Percentiles rank a stretch among this genome's conserved stretches.
Conservation (phyloP, 2,329 filamentous ascomycete genomes). For the Cladosporium colombiae region DNA sequence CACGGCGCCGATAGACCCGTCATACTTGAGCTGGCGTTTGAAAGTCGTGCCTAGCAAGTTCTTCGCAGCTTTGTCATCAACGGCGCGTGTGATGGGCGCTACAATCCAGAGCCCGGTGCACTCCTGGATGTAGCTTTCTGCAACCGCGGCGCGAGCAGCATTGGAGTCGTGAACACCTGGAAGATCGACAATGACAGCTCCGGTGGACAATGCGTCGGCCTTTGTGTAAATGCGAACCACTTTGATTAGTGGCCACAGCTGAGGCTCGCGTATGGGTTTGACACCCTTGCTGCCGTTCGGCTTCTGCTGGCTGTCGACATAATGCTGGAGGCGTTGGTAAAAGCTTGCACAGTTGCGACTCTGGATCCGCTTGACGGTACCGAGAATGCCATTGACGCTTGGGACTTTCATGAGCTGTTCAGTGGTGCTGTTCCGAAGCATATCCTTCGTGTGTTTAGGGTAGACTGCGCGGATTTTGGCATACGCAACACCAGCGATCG, state of each 20-base stretch:
- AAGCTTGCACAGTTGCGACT: slow-evolving; percentile 44
- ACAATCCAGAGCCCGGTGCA: slow-evolving; percentile 64
- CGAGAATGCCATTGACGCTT: slow-evolving; percentile 48
- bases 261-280: slow-evolving; percentile 36
- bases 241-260: slow-evolving; percentile 56
- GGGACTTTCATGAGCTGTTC: slow-evolving; percentile 46
- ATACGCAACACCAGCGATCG: slow-evolving; percentile 52
- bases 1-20: slow-evolving; percentile 55
- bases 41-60: slow-evolving; percentile 58
- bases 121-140: slow-evolving; percentile 60
- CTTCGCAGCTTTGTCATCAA: slow-evolving; percentile 62
- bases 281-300: slow-evolving; percentile 37
- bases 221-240: slow-evolving; percentile 56
- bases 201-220: slow-evolving; percentile 53
- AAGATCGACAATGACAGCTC: slow-evolving; percentile 59
- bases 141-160: slow-evolving; percentile 59
- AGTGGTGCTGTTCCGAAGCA: slow-evolving; percentile 39
- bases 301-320: slow-evolving; percentile 57
- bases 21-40: slow-evolving; percentile 61
- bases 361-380: slow-evolving; percentile 45
- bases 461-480: slow-evolving; percentile 56
- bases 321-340: slow-evolving; percentile 49
- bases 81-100: slow-evolving; percentile 61
- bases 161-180: slow-evolving; percentile 63
- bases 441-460: slow-evolving; percentile 45